Base-by-base conservation (phyloP, 345 rosid species). In the Psidium guajava region DNA sequence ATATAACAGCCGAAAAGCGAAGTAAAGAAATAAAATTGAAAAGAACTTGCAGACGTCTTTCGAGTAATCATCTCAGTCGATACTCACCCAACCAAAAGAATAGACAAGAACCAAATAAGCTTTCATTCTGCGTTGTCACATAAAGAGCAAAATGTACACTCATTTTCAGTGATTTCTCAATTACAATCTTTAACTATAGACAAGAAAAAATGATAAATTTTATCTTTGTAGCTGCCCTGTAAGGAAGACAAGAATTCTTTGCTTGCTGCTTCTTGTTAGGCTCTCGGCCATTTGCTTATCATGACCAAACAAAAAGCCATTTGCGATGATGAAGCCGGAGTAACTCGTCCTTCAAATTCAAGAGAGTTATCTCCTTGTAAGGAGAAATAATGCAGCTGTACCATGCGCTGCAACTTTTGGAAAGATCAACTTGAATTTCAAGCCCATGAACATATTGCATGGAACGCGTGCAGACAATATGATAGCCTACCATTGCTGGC, bases 141-240 rank as follows among this genome's bases (percentile, higher is more conserved):
- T 18, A 69, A 69, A 32, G 47, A 20, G 77, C 6, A 32, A 69
- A 69, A 69, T 69, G 77, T 69, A 69, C 77, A 69, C 77, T 61
- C 77, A 18, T 40, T 69, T 69, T 32, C 24, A 69, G 77, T 10
- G 44, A 69, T 47, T 32, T 18, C 77, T 32, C 47, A 69, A 69
- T 69, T 36, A 32, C 77, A 69, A 69, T 69, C 3, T 12, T 12
- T 24, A 61, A 85, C 87, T 85, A 85, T 77, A 61, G 52, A 85
- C 84, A 85, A 85, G 84, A 82, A 85, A 59, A 82, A 85, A 82
- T 85, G n/a, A 77, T 52, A 69, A 85, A 77, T 81, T 81, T 53
- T 28, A 18, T n/a, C 77, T 50, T 52, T 42, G 53, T 57, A 83
- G 53, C 27, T 18, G 82, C 40, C 82, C 64, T 80, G 55, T 36